Evolutionary conservation across 179 eudicot genomes (phyloP), one percentile per base, ranked within the genome.

Genomic region (Spergularia azorica): DNA sequence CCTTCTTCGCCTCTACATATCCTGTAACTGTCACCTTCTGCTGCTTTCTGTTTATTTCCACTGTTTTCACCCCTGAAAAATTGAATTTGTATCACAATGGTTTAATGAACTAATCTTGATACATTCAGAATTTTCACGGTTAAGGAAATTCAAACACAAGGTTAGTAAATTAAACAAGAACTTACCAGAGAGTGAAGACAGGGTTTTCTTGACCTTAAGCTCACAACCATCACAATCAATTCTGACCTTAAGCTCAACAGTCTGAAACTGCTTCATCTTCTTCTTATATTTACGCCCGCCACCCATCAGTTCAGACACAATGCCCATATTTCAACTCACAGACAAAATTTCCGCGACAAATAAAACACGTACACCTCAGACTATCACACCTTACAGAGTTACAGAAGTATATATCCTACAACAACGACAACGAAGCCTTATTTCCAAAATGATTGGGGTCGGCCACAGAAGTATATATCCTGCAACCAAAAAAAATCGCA

Each of bases 181-280:
- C 11, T 41, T 84, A 92, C 97, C 97, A 57, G 80, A 83, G 21
- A 92, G 68, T 4, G 93, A 88, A 72, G 90, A 88, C 70, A 92
- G 69, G 54, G 94, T 85, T 56, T 88, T 92, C 87, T 88, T 90
- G 83, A 94, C 90, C 80, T 90, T 92, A 17, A 86, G 95, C 76
- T 88, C 94, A 82, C 98, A 94, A 4, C 98, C 98, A 87, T 94
- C 95, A 80, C 98, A 94, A 61, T 94, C 95, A 87, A 94, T 94
- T 82, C 92, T 87, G 62, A 94, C 89, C 83, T 92, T 94, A 80
- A 94, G 92, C 70, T 90, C 88, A 51, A 94, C 98, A 38, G 93
- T 90, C 61, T 92, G 98, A 10, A 86, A 80, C 65, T 82, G 92
- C 73, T 89, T 92, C 84, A 76, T 86, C 89, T 84, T 88, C 81